These are phyloP conservation scores for Lathyrus oleraceus DNA, from an alignment of 306 rosid genomes.

Conservation along the genomic window DNA sequence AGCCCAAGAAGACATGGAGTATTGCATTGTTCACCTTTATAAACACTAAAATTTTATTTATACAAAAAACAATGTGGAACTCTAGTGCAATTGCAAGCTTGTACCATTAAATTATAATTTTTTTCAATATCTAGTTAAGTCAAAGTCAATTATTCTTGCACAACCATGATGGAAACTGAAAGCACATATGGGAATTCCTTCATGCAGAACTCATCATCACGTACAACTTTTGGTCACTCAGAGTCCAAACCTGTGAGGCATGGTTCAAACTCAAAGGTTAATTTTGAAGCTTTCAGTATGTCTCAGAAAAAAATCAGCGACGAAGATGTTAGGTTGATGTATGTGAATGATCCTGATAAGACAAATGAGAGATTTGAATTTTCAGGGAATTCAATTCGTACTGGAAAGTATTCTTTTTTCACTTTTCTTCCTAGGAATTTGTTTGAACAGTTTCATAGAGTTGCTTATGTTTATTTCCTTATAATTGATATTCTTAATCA, in stretches of 20 bases:
- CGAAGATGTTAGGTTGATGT: conserved; percentile 75
- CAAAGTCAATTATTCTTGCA: conserved; percentile 34
- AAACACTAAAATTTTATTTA: too few species aligned
- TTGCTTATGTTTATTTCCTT: conserved; percentile 89
- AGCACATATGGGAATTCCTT: conserved; percentile 43
- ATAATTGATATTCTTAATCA: conserved; percentile 86
- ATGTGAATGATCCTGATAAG: conserved; percentile 59
- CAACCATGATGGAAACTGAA: conserved; percentile 53
- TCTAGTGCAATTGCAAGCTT: too few species aligned
- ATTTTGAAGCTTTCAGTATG: conserved; percentile 59
- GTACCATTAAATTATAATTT: background rate
- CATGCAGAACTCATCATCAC: conserved; percentile 52
- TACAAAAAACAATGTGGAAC: too few species aligned
- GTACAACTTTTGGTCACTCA: conserved; percentile 48
- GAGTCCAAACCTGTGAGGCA: conserved; percentile 62
- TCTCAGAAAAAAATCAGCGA: conserved; percentile 88
- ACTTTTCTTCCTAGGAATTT: conserved; percentile 86
- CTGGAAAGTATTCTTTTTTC: conserved; percentile 66
- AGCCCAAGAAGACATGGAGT: too few species aligned
- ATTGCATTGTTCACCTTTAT: too few species aligned
- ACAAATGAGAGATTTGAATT: conserved; percentile 72
- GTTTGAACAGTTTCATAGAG: conserved; percentile 95
- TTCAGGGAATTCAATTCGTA: conserved; percentile 66
- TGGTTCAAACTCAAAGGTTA: conserved; percentile 65
- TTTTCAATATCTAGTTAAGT: conserved; percentile 41